Conservation (phyloP, 1,284 basidiomycete genomes). For the Leccinum pachyderme region DNA sequence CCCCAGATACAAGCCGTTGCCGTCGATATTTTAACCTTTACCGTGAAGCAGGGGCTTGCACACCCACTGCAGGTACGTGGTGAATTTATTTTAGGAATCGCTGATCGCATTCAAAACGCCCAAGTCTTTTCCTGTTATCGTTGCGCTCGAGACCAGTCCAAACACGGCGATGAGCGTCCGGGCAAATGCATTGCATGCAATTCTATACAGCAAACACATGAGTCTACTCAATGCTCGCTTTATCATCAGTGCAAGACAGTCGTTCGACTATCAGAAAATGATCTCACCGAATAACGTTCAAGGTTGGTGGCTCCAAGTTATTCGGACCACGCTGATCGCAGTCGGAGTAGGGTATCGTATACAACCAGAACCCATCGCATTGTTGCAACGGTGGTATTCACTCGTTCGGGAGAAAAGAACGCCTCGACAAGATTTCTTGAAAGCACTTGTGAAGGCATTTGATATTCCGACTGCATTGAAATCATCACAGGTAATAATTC, state of each 20-base stretch:
- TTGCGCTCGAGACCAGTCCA: constrained; percentile 88
- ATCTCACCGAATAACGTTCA: constrained; percentile 46
- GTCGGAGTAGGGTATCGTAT: constrained; percentile 57
- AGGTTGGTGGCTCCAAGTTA: constrained; percentile 36
- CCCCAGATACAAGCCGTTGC: constrained; percentile 77
- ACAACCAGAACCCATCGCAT: constrained; percentile 59
- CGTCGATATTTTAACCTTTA: constrained; percentile 88
- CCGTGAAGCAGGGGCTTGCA: constrained; percentile 91
- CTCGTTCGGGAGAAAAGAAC: constrained; percentile 88
- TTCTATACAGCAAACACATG: constrained; percentile 86
- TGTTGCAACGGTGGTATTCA: constrained; percentile 88
- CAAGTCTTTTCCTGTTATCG: constrained; percentile 88
- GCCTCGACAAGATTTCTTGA: constrained; percentile 83
- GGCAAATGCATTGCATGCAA: constrained; percentile 78
- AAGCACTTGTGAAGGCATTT: constrained; percentile 77
- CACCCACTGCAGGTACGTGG: constrained; percentile 81
- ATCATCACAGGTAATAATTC: constrained; percentile 44
- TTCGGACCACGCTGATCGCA: background rate
- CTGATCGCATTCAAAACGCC: constrained; percentile 2
- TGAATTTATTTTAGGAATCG: background rate
- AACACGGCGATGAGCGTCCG: constrained; percentile 61
- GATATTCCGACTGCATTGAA: constrained; percentile 53
- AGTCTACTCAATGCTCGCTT: constrained; percentile 88
- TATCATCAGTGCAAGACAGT: constrained; percentile 72
- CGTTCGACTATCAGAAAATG: constrained; percentile 82